Evolutionary conservation across 176 grass and related monocot species (phyloP).

Genomic region (Cymbopogon citratus): DNA sequence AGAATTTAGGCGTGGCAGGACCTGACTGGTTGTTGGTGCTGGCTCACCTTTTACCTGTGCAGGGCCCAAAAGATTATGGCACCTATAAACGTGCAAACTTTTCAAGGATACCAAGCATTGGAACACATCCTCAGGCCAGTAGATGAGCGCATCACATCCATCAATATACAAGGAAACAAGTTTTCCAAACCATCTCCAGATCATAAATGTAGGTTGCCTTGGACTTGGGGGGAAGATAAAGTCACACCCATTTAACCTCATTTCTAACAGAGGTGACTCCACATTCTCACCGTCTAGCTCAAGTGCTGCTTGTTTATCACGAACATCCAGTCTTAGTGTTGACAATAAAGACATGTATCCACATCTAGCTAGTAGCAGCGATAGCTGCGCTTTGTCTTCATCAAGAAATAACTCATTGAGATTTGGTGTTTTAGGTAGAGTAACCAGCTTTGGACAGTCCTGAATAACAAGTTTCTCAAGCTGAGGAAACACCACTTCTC

Average conservation of each 20-base stretch:
- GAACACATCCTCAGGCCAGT: constrained; percentile 15
- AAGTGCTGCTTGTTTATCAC: background rate
- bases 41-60: background rate
- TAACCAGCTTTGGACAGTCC: constrained; percentile 13
- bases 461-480: background rate
- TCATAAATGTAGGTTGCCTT: background rate
- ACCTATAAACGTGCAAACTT: background rate
- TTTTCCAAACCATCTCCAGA: background rate
- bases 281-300: background rate
- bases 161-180: background rate
- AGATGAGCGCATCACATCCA: background rate
- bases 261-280: background rate
- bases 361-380: background rate
- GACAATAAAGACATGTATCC: background rate
- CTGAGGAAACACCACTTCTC: background rate
- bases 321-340: rapidly evolving
- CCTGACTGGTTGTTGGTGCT: background rate
- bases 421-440: constrained; percentile 9
- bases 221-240: background rate
- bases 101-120: background rate
- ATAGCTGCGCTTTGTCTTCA: background rate
- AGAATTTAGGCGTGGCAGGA: background rate
- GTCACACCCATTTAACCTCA: background rate
- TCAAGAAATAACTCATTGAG: background rate
- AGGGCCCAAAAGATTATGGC: background rate